Base-by-base conservation (phyloP, 1,284 basidiomycete genomes). In the Cryptococcus sp. region DNA sequence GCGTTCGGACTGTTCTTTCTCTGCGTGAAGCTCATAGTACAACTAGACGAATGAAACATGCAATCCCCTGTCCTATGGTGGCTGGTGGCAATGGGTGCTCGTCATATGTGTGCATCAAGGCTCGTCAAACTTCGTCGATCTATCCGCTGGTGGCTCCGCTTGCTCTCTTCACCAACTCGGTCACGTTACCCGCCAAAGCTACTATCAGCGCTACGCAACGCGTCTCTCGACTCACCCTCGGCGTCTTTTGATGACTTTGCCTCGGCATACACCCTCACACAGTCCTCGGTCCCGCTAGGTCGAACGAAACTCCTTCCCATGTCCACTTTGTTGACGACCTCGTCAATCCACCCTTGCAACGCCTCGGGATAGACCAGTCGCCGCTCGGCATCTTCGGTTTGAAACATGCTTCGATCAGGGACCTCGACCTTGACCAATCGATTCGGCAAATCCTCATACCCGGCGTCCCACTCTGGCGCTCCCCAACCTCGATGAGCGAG, bases 201-300 rank as follows among this genome's bases (percentile, higher is more conserved):
- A 10, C n/a, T n/a, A 35, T 49, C 38, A 43, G 33, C 45, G 14
- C n/a, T 43, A 34, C 37, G 18, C 34, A 28, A 6, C 14, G 16
- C 26, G 12, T 34, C 10, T 31, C 10, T 41, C 19, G 26, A 75
- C 84, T 68, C 57, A 92, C 91, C 86, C 66, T 94, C 89, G 16
- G 87, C 86, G 57, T 87, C 84, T 14, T 80, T 74, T 48, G 80
- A 80, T 36, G 82, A 77, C 34, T 77, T 78, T 2, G 94, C 92
- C 73, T 99, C 95, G 1, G 94, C 95, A 68, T 98, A 99, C 7
- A 99, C 93, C 54, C 95, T 80, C 11, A 99, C 95, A 38, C 95
- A 94, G 68, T 98, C 93, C 71, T 99, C 95, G 18, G 95, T 99
- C 11, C 95, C 95, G 72, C 91, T 95, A 1, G 95, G 95, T 51